Evolutionary conservation across 2,329 filamentous ascomycete species (phyloP), one percentile per base, ranked within the genome.

Genomic region (Didymella pinodella): DNA sequence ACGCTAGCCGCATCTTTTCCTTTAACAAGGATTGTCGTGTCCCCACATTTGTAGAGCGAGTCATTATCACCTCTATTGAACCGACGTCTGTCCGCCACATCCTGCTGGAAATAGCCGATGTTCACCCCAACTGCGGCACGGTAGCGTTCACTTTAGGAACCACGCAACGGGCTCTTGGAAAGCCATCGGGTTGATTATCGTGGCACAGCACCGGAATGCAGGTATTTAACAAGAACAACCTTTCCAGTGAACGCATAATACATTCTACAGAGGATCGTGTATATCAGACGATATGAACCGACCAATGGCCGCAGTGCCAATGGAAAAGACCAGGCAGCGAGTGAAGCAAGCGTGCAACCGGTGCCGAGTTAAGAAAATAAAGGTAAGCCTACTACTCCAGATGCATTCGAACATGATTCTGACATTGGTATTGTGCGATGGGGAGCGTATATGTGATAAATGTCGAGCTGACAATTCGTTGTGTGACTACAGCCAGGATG

Each of bases 291-390:
- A 26, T 12, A 44, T 28, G 8, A 12, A 16, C 20, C 11, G 20
- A 25, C 16, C 12, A 44, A 44, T 28, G 11, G 22, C 22, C 12
- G 18, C 2, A 31, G 14, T 32, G 3, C 45, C 20, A 2, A 59
- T 57, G 12, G 22, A 58, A n/a, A 61, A 16, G 4, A 31, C 41
- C 7, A 57, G 34, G 26, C 4, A 63, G n/a, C 22, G 22, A 52
- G 57, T 58, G 7, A 61, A 58, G n/a, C 16, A 61, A 5, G 61
- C 57, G 2, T 63, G 47, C 38, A 50, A 63, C 20, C 12, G 6
- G 14, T 63, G 54, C 57, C 14, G 26, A 20, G 29, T 48, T 6
- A 63, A 58, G 32, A 61, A 63, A 53, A 25, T 28, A 41, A 63
- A 63, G 31, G 54, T 58, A 47, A 54, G 26, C 7, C 4, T 51